phyloP scores from a whole-genome alignment of 306 rosid species.

The Trifolium dubium region DNA sequence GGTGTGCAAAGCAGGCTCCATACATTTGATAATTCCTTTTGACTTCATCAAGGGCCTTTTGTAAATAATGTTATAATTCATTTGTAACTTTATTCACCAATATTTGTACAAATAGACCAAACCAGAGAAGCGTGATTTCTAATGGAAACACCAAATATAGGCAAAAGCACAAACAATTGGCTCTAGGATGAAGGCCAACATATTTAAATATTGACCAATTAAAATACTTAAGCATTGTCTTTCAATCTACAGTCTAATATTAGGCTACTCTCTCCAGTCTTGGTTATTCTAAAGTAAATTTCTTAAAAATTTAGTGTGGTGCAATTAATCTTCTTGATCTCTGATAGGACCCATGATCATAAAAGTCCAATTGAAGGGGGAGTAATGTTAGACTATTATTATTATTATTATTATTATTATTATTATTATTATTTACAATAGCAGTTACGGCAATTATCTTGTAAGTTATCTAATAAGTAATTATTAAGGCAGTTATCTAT shows the following conservation, averaged over 20 bases:
- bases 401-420: no score
- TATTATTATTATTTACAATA: no score
- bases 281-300: not conserved
- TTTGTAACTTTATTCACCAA: not conserved
- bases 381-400: no score
- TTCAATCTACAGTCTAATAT: not conserved
- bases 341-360: no score
- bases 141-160: not conserved
- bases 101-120: not conserved
- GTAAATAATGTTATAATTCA: conserved; percentile 3
- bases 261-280: not conserved
- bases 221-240: not conserved
- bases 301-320: not conserved
- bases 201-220: not conserved
- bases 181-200: not conserved
- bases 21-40: not conserved
- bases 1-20: conserved; percentile 2
- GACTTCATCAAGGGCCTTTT: not conserved
- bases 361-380: no score
- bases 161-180: not conserved
- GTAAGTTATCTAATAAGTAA: no score
- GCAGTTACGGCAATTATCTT: no score
- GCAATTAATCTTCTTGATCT: not conserved
- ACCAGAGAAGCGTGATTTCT: not conserved
- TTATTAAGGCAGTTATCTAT: no score